Base-by-base conservation (phyloP, 176 grass and related monocot species). In the Ampelocalamus luodianensis region DNA sequence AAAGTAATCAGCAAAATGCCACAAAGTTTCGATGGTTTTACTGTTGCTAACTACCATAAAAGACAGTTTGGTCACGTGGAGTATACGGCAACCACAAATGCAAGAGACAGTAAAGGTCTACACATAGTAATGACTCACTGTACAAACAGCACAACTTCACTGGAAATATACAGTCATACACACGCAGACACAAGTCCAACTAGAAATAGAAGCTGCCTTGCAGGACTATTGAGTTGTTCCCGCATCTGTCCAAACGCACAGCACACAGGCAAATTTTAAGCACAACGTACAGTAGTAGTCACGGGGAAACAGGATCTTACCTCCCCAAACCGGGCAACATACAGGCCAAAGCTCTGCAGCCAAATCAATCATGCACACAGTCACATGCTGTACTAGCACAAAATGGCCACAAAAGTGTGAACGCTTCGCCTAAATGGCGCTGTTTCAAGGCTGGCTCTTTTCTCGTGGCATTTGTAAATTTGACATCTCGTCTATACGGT, bases 331-430 rank as follows among this genome's bases (percentile, higher is more conserved):
- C 20, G 42, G 22, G 54, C 51, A 59, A 26, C 4, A 71, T 13
- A 46, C 38, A 71, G 10, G 53, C 8, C 26, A 75, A 10, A 75
- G 14, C 45, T 26, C 32, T 54, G 72, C 37, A 34, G 2, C 48
- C 72, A 75, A 18, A 75, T 75, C 46, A 75, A 37, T 56, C 49
- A 10, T 55, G 29, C 72, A 75, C 49, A 55, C 27, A 75, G 26
- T 10, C 8, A 6, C 8, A 22, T 9, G 48, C 49, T 22, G 8
- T 34, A 36, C 16, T 50, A 0, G 70, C 44, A 50, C 5, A 72
- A 50, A 49, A 73, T 51, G 16, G 29, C 29, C 49, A 75, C 7
- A 38, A 6, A 42, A 68, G 17, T 36, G 15, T n/a, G n/a, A n/a
- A n/a, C n/a, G n/a, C n/a, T n/a, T n/a, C n/a, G n/a, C n/a, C n/a